Evolutionary conservation across 2,329 filamentous ascomycete species (phyloP).

Genomic region (Verticillium alfalfae): DNA sequence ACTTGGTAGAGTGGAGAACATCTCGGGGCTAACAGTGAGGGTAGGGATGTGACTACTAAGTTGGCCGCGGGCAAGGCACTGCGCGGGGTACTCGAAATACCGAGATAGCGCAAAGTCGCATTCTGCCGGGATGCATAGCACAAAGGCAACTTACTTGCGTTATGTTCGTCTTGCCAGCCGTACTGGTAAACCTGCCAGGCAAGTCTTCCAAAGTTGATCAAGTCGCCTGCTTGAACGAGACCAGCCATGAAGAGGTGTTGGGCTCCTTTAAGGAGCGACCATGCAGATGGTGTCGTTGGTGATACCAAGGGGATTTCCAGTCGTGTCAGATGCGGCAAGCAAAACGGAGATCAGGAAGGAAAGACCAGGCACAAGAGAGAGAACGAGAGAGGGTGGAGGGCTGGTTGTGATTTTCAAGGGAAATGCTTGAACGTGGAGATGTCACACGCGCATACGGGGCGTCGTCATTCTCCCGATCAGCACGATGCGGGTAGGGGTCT

Average conservation of each 20-base stretch:
- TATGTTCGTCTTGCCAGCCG: conserved; percentile 24
- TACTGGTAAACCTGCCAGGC: conserved; percentile 25
- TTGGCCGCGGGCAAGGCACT: neutral
- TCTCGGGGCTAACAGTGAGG: neutral
- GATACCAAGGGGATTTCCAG: neutral
- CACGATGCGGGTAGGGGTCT: neutral
- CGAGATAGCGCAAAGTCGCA: neutral
- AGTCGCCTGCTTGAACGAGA: conserved; percentile 20
- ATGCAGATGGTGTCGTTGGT: neutral
- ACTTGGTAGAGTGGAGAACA: neutral
- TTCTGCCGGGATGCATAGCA: neutral
- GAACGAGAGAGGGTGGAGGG: neutral
- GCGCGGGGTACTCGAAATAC: neutral
- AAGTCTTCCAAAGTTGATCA: conserved; percentile 22
- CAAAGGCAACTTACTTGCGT: conserved; percentile 21
- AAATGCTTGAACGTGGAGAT: neutral
- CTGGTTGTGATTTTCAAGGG: neutral
- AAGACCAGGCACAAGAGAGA: neutral
- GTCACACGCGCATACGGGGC: neutral
- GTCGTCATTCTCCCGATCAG: neutral
- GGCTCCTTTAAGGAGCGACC: neutral
- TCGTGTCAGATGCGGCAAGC: neutral
- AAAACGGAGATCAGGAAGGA: neutral
- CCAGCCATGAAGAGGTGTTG: conserved; percentile 6
- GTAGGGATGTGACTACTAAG: neutral